phyloP scores from a whole-genome alignment of 495 filamentous ascomycete genomes.

The Terfezia boudieri region DNA sequence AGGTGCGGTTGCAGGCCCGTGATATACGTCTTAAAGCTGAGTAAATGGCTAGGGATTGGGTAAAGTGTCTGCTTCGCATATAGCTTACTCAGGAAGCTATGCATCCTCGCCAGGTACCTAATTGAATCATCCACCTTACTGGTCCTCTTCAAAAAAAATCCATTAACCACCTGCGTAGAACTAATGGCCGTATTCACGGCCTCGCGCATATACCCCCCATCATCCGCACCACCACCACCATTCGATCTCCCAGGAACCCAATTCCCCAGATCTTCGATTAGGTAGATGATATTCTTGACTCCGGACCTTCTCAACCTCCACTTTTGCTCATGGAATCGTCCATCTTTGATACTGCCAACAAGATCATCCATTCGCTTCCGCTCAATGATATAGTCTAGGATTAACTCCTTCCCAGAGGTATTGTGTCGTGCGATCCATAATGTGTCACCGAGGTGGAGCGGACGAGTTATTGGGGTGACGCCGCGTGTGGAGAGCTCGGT shows the following conservation, averaged over 20 bases:
- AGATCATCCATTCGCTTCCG: conserved; percentile 68
- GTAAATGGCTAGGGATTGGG: conserved; percentile 40
- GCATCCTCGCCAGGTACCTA: conserved; percentile 55
- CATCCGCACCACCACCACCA: neutral
- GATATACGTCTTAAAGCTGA: conserved; percentile 45
- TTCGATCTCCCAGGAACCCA: conserved; percentile 8
- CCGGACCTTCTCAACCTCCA: conserved; percentile 52
- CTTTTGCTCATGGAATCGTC: conserved; percentile 69
- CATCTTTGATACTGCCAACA: conserved; percentile 57
- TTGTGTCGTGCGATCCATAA: conserved; percentile 53
- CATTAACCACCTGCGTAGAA: conserved; percentile 61
- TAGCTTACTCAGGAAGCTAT: conserved; percentile 35
- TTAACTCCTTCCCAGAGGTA: conserved; percentile 50
- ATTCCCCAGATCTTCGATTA: conserved; percentile 45
- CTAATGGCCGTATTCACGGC: conserved; percentile 51
- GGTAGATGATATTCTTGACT: conserved; percentile 52
- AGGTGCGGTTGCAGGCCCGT: conserved; percentile 39
- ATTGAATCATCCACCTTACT: conserved; percentile 60
- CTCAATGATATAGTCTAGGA: conserved; percentile 65
- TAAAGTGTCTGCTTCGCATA: conserved; percentile 18
- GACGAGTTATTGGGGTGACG: conserved; percentile 38
- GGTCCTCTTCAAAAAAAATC: conserved; percentile 63
- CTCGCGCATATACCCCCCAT: conserved; percentile 21
- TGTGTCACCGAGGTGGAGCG: conserved; percentile 51
- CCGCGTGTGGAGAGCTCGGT: conserved; percentile 46